Conservation (phyloP, 768 basidiomycete genomes). For the Pisolithus sp. region DNA sequence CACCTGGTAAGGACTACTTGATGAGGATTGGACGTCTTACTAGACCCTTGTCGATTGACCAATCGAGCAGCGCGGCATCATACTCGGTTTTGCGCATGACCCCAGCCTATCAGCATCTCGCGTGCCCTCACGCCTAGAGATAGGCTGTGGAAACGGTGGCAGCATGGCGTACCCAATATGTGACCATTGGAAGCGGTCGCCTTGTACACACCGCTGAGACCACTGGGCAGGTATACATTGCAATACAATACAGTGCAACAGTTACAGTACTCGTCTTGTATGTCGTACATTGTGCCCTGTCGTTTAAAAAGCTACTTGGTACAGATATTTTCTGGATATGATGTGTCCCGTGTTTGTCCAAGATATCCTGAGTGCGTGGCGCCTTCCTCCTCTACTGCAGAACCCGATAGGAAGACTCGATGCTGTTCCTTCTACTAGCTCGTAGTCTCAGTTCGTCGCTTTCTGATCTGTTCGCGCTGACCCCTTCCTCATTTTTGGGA, state of each 20-base stretch:
- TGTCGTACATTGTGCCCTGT: no score
- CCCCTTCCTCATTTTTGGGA: background rate
- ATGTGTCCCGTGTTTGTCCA: no score
- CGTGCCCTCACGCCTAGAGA: constrained; percentile 11
- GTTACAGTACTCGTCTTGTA: no score
- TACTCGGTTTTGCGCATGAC: constrained; percentile 78
- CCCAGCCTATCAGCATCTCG: constrained; percentile 51
- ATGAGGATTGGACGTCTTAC: no score
- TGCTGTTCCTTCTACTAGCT: background rate
- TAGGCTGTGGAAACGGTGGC: background rate
- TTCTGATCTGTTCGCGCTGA: background rate
- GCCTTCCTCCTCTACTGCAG: background rate
- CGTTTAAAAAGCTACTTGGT: no score
- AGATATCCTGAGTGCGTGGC: background rate
- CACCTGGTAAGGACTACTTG: no score
- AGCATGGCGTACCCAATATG: background rate
- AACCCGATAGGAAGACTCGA: background rate
- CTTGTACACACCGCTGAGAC: no score
- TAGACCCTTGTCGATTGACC: no score
- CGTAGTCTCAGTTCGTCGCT: background rate
- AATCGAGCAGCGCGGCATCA: constrained; percentile 81
- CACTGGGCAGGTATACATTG: no score
- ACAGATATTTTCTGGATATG: no score
- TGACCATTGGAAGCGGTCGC: background rate
- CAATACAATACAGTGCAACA: no score